Base-by-base conservation (phyloP, 768 basidiomycete genomes). In the Tulasnella sp. region DNA sequence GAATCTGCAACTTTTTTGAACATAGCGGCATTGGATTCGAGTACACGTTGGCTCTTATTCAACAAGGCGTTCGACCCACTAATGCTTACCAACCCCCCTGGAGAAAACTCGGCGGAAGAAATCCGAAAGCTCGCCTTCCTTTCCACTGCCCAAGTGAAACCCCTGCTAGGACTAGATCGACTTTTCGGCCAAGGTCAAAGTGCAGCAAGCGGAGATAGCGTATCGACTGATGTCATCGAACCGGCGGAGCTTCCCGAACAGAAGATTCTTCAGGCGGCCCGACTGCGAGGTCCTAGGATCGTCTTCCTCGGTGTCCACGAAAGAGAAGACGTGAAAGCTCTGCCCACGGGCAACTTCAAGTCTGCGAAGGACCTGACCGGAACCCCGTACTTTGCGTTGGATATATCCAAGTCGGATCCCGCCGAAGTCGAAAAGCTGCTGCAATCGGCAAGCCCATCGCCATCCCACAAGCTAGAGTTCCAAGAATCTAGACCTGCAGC, bases 241-340 rank as follows among this genome's bases (percentile, higher is more conserved):
- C n/a, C 81, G 37, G 58, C 24, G 24, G 81, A 42, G 72, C 79
- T 20, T 20, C 69, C 50, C 44, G 31, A 76, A 48, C 75, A 12
- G 58, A 78, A 81, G 42, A 28, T 84, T 22, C 83, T 91, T 1
- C 90, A 93, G 83, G 89, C 91, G 8, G 90, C 89, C 0, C 89
- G 94, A 24, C 87, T 94, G 81, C 89, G 88, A 37, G 90, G 90
- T 16, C 85, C 88, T 1, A 90, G 89, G 0, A 85, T 95, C 81
- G 91, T 96, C 54, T 97, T 97, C 85, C 91, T 97, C 28, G 96
- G 96, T 40, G 85, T 96, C 73, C 89, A 91, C 83, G 95, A 96
- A 83, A 83, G 87, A 18, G 86, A 90, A 81, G 84, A 85, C 37
- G 85, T 86, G 6, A 86, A 85, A 64, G 90, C 93, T 0, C 88